phyloP scores from a whole-genome alignment of 371 early-diverging fungal genomes.

The Mortierella sp. region DNA sequence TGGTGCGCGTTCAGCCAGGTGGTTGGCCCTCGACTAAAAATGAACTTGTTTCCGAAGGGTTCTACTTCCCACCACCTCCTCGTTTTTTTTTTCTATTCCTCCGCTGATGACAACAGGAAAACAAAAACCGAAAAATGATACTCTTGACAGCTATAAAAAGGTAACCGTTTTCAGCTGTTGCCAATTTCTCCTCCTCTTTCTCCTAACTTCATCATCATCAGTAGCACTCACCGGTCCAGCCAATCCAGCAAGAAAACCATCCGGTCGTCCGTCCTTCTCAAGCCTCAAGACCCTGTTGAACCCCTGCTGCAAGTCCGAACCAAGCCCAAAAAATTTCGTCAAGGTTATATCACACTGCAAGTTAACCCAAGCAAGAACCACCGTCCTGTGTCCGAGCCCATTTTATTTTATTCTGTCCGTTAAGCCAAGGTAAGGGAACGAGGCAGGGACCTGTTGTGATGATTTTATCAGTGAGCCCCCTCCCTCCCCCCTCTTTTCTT shows the following conservation, averaged over 20 bases:
- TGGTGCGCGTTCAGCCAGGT: slow-evolving; percentile 25
- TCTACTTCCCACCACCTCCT: slow-evolving; percentile 10
- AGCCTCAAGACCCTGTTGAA: slow-evolving; percentile 8
- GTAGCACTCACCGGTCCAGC: neutral
- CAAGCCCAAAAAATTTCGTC: neutral
- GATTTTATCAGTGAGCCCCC: neutral
- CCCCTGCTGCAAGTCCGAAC: slow-evolving; percentile 4
- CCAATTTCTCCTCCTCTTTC: slow-evolving; percentile 6
- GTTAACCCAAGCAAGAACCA: neutral
- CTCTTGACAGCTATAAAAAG: slow-evolving; percentile 22
- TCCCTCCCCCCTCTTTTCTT: neutral
- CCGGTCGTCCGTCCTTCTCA: neutral
- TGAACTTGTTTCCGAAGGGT: slow-evolving; percentile 8
- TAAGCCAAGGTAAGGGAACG: slow-evolving; percentile 25
- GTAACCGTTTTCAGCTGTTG: slow-evolving; percentile 3
- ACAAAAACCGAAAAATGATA: slow-evolving; percentile 13
- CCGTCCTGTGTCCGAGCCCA: slow-evolving; percentile 6
- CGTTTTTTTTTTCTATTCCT: slow-evolving; percentile 1
- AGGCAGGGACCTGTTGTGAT: neutral
- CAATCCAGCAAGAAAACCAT: neutral
- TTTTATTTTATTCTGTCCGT: slow-evolving; percentile 2
- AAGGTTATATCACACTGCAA: no score
- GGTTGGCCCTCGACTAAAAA: slow-evolving; percentile 15
- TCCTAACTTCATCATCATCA: slow-evolving; percentile 3
- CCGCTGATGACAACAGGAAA: slow-evolving; percentile 13